Percentiles rank a stretch among this genome's conserved stretches.
Conservation (phyloP, 495 filamentous ascomycete genomes). For the Hyaloscypha hepaticicola region DNA sequence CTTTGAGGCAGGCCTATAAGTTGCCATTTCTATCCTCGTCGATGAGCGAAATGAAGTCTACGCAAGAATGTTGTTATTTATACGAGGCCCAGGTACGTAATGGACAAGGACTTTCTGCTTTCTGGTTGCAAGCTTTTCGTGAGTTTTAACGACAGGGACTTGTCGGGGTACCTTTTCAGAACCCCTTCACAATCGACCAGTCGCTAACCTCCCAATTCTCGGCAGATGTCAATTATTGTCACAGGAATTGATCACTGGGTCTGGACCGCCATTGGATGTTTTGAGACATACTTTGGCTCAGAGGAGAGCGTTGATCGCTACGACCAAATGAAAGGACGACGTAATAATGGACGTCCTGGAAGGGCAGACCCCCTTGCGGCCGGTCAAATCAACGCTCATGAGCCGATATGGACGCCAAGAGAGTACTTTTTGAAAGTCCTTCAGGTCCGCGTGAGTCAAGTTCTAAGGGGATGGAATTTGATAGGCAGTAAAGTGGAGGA, state of each 20-base stretch:
- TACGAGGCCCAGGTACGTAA: slow-evolving; percentile 11
- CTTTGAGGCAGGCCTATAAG: background rate
- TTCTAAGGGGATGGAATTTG: slow-evolving; percentile 6
- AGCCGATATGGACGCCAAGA: slow-evolving; percentile 11
- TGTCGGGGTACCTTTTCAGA: too few relatives aligned
- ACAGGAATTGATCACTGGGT: slow-evolving; percentile 19
- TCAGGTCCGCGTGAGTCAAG: background rate
- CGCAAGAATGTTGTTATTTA: background rate
- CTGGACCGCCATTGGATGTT: slow-evolving; percentile 6
- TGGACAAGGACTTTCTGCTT: too few relatives aligned
- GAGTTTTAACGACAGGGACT: too few relatives aligned
- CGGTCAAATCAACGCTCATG: background rate
- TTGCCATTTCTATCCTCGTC: background rate
- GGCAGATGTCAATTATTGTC: slow-evolving; percentile 3
- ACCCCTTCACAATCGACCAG: too few relatives aligned
- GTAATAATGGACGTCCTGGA: background rate
- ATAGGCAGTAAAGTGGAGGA: background rate
- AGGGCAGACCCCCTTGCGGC: slow-evolving; percentile 1
- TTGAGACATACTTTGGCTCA: slow-evolving; percentile 14
- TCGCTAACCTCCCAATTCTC: too few relatives aligned
- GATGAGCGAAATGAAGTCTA: background rate
- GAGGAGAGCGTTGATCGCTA: slow-evolving; percentile 3
- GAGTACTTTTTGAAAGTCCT: slow-evolving; percentile 10
- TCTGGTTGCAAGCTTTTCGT: too few relatives aligned
- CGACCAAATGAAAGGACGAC: background rate